Evolutionary conservation across 805 yeast genomes (phyloP), one percentile per base, ranked within the genome.

Genomic region (Ogataea minuta): DNA sequence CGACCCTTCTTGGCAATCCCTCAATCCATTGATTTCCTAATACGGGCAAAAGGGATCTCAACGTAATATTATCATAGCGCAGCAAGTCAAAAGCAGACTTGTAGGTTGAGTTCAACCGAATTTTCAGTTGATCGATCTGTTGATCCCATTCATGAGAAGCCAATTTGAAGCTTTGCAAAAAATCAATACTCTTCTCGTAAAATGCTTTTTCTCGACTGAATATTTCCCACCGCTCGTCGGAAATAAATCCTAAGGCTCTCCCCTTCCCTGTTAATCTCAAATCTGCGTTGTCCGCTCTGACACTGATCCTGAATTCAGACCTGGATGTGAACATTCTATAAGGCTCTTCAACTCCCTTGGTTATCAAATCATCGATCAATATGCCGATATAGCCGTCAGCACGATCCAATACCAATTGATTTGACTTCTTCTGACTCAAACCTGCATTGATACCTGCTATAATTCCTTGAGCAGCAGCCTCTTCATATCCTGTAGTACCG

Each of bases 401-500:
- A 44, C 99, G 70, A 6, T 76, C 72, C 9, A 93, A 52, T 19
- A 67, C 67, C 43, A 93, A 61, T 1, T 76, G 74, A 1, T 62
- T 63, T 19, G 61, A 53, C 7, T 58, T 57, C 23, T 53, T 55
- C 9, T 62, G 57, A 11, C 79, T 53, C 17, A 88, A 66, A 0
- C 96, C 96, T 0, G 99, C 97, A 60, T 93, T 93, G 27, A 90
- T 81, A 8, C 99, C 99, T 1, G 99, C 99, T 31, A 93, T 66
- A 38, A 88, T 72, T 1, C 99, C 99, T 56, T 93, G 99, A 0
- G 98, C 84, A 2, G 96, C 96, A 0, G 99, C 99, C 59, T 93
- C 99, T 65, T 93, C 99, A 54, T 93, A 93, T 0, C 99, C 99
- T 0, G 99, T 93, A 0, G 99, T 93, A 23, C 99, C 99, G 57